Conservation (phyloP, 192 early-diverging fungal genomes). For the Mortierella hygrophila region DNA sequence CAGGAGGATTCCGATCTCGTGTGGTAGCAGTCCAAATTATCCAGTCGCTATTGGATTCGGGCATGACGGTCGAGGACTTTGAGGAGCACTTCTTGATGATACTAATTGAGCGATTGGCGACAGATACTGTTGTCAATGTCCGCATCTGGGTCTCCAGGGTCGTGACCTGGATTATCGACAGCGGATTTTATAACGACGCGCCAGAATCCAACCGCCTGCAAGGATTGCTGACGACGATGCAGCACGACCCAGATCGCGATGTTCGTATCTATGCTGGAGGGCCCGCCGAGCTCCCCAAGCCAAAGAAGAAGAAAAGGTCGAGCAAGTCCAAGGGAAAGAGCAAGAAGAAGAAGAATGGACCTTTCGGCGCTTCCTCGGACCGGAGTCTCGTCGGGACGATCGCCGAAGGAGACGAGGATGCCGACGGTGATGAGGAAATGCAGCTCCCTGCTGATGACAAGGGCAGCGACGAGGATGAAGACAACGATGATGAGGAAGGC, state of each 20-base stretch:
- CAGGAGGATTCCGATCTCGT: slow-evolving; percentile 45
- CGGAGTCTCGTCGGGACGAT: slow-evolving; percentile 27
- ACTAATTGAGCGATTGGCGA: slow-evolving; percentile 64
- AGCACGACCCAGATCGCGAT: slow-evolving; percentile 45
- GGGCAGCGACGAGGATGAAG: slow-evolving; percentile 34
- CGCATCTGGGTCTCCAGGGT: slow-evolving; percentile 77
- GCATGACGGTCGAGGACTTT: slow-evolving; percentile 74
- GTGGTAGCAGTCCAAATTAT: slow-evolving; percentile 74
- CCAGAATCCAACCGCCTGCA: slow-evolving; percentile 12
- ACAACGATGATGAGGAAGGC: slow-evolving; percentile 27
- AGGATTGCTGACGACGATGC: slow-evolving; percentile 17
- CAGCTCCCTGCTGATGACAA: slow-evolving; percentile 27
- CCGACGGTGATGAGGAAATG: slow-evolving; percentile 28
- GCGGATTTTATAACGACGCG: slow-evolving; percentile 31
- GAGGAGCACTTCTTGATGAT: slow-evolving; percentile 76
- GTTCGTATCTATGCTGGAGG: slow-evolving; percentile 51
- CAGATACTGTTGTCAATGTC: slow-evolving; percentile 80
- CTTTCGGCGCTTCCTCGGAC: slow-evolving; percentile 8
- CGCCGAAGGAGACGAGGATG: slow-evolving; percentile 40
- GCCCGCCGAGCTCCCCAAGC: slow-evolving; percentile 45
- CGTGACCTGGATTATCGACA: slow-evolving; percentile 48
- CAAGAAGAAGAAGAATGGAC: slow-evolving; percentile 14
- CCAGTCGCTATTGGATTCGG: slow-evolving; percentile 70
- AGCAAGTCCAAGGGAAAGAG: slow-evolving; percentile 30
- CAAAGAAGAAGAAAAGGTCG: slow-evolving; percentile 49